phyloP scores from a whole-genome alignment of 2,329 filamentous ascomycete genomes.

The Balansia obtecta region DNA sequence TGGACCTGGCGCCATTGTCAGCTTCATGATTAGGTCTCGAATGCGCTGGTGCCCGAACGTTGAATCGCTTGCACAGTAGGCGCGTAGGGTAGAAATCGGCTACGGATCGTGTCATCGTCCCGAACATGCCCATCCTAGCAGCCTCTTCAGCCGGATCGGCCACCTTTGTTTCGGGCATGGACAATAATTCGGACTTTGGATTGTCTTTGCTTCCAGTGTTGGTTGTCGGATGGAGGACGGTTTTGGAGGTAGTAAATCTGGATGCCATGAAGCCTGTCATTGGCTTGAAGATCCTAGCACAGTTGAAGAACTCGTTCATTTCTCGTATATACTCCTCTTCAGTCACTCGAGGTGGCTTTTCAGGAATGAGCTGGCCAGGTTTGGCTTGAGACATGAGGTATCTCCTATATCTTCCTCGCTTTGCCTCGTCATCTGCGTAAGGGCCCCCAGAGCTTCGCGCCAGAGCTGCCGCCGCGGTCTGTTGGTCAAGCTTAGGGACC shows the following conservation, averaged over 20 bases:
- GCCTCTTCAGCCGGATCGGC: slow-evolving; percentile 71
- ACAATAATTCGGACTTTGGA: slow-evolving; percentile 14
- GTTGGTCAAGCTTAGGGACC: slow-evolving; percentile 52
- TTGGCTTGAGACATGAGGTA: slow-evolving; percentile 67
- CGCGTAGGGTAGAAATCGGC: slow-evolving; percentile 68
- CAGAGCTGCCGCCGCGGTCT: slow-evolving; percentile 56
- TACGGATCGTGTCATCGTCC: slow-evolving; percentile 64
- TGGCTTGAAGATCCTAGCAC: slow-evolving; percentile 69
- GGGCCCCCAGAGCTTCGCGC: slow-evolving; percentile 54
- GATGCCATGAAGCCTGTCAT: slow-evolving; percentile 88
- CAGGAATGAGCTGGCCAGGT: slow-evolving; percentile 34
- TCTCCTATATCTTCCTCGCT: slow-evolving; percentile 65
- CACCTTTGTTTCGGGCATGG: slow-evolving; percentile 20
- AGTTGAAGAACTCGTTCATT: slow-evolving; percentile 58
- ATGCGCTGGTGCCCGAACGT: slow-evolving; percentile 64
- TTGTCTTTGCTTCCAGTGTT: slow-evolving; percentile 5
- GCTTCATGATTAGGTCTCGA: slow-evolving; percentile 40
- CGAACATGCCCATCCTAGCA: slow-evolving; percentile 86
- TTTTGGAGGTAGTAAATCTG: slow-evolving; percentile 68
- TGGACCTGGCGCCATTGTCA: slow-evolving; percentile 10
- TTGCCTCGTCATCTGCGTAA: slow-evolving; percentile 70
- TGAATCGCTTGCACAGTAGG: slow-evolving; percentile 88
- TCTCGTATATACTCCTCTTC: slow-evolving; percentile 72
- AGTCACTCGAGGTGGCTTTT: slow-evolving; percentile 27
- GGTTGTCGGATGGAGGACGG: slow-evolving; percentile 20